Evolutionary conservation across 2,329 filamentous ascomycete species (phyloP).

Genomic region (Phialophora verrucosa): DNA sequence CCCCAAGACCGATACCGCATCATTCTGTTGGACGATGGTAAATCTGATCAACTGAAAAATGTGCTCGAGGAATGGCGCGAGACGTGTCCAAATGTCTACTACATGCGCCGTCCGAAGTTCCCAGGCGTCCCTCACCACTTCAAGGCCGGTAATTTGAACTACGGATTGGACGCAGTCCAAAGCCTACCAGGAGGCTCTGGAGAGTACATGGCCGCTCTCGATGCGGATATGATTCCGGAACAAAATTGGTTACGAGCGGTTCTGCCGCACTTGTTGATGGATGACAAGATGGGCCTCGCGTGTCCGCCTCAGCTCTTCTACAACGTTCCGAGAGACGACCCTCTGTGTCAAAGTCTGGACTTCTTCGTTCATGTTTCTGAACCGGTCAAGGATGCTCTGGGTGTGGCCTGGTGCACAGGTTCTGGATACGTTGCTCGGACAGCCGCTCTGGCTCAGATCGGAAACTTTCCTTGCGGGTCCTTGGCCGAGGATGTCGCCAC

Average conservation of each 20-base stretch:
- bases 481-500: constrained; percentile 43
- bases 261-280: constrained; percentile 40
- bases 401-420: constrained; percentile 44
- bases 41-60: constrained; percentile 46
- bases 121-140: constrained; percentile 42
- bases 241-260: constrained; percentile 43
- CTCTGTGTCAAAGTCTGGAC: constrained; percentile 43
- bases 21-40: constrained; percentile 59
- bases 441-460: constrained; percentile 42
- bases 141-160: constrained; percentile 53
- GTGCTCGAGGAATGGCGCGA: constrained; percentile 45
- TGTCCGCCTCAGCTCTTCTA: constrained; percentile 44
- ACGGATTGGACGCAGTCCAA: constrained; percentile 59
- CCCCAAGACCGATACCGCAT: constrained; percentile 60
- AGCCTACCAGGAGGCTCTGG: constrained; percentile 61
- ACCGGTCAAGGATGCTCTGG: constrained; percentile 42
- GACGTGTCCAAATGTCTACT: constrained; percentile 49
- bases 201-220: constrained; percentile 53
- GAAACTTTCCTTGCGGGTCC: constrained; percentile 44
- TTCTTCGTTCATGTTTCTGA: constrained; percentile 42
- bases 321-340: constrained; percentile 41
- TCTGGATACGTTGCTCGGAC: constrained; percentile 43
- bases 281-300: constrained; percentile 46
- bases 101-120: constrained; percentile 52
- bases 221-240: constrained; percentile 46